Base-by-base conservation (phyloP, 2,329 filamentous ascomycete species). In the Ceratocystis eucalypticola region DNA sequence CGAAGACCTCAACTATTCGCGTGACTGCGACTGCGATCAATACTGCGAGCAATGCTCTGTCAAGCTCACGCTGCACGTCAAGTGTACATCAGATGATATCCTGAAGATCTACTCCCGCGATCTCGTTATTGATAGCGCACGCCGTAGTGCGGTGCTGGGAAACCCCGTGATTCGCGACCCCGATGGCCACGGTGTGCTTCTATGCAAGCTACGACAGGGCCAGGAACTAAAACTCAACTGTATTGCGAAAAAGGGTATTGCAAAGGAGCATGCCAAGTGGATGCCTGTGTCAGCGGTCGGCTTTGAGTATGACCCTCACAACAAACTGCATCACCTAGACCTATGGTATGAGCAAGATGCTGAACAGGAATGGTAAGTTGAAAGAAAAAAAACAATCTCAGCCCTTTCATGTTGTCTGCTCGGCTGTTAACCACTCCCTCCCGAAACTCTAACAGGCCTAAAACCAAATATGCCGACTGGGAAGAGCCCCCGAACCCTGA, bases 241-340 rank as follows among this genome's bases (percentile, higher is more conserved):
- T 74, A 88, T 96, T 70, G 94, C 93, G 63, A 96, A 96, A 81
- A 97, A 97, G 81, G 94, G 94, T 0, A 97, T 97, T 70, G 92
- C 93, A 46, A 99, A 99, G 80, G 94, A 99, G 76, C 94, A 99
- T 76, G 90, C 94, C 8, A 99, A 99, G 77, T 99, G 94, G 94
- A 89, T 91, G 72, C 92, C 94, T 1, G 93, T 89, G 45, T 84
- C 91, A 50, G 94, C 94, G 2, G 87, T 99, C 50, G 92, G 91
- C 28, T 99, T 99, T 74, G 94, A 99, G 76, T 99, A 99, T 76
- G 94, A 99, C 75, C 94, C 94, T 68, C 89, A 95, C 76, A 99
- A 99, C 79, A 96, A 96, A 78, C 80, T 99, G 70, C 84, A 87
- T 70, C 94, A 99, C 76, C 81, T 94, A 66, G 90, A 96, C 73